phyloP scores from a whole-genome alignment of 2,329 filamentous ascomycete genomes.

The Trichophyton equinum region DNA sequence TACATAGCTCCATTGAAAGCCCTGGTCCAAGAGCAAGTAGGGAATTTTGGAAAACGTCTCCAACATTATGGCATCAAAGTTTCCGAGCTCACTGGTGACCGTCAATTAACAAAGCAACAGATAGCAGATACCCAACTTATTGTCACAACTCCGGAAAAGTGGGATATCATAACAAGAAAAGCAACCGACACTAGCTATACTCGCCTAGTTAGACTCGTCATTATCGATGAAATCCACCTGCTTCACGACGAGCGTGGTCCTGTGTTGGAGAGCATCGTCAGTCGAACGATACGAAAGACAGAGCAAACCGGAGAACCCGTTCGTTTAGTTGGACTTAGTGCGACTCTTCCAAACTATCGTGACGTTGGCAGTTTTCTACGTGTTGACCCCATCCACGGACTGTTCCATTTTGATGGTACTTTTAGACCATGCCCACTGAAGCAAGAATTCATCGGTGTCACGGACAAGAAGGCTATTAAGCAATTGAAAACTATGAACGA shows the following conservation, averaged over 20 bases:
- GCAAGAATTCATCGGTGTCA: slow-evolving; percentile 95
- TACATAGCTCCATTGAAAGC: slow-evolving; percentile 96
- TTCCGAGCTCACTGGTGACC: slow-evolving; percentile 91
- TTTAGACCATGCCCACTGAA: slow-evolving; percentile 87
- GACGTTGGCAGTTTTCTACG: slow-evolving; percentile 94
- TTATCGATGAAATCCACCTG: slow-evolving; percentile 96
- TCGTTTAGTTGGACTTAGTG: slow-evolving; percentile 80
- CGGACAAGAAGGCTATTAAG: slow-evolving; percentile 96
- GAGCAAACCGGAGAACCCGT: slow-evolving; percentile 93
- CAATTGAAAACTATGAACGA: slow-evolving; percentile 99
- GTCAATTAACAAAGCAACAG: slow-evolving; percentile 96
- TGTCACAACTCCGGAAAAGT: slow-evolving; percentile 96
- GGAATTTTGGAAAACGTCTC: slow-evolving; percentile 86
- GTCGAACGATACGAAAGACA: slow-evolving; percentile 78
- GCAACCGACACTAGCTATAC: slow-evolving; percentile 95
- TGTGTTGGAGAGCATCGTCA: slow-evolving; percentile 92
- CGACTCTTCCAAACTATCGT: slow-evolving; percentile 88
- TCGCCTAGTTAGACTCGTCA: slow-evolving; percentile 86
- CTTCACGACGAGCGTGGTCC: slow-evolving; percentile 95
- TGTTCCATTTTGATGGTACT: slow-evolving; percentile 94
- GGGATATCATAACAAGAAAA: slow-evolving; percentile 97
- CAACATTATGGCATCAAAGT: slow-evolving; percentile 86
- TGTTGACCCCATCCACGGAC: slow-evolving; percentile 68
- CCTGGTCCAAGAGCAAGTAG: slow-evolving; percentile 92
- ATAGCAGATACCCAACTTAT: slow-evolving; percentile 97